A percentile compares a stretch with the other conserved stretches of the same genome.
Evolutionary conservation across 2,329 filamentous ascomycete genomes (phyloP).

Genomic region (Claviceps africana): DNA sequence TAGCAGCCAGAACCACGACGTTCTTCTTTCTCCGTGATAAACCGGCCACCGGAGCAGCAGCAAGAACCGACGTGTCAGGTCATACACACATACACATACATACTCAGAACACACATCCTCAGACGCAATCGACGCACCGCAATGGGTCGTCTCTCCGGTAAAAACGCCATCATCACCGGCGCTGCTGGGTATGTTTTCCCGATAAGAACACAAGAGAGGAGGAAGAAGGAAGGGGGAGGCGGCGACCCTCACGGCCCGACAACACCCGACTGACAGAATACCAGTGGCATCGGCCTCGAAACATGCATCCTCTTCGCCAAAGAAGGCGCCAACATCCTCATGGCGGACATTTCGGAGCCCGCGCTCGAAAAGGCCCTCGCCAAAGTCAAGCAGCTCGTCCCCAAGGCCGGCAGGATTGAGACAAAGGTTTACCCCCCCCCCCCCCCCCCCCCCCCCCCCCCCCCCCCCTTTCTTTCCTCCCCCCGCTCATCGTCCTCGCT

Average conservation of each 20-base stretch:
- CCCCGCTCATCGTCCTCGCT: background rate
- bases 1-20: background rate
- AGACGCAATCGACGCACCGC: background rate
- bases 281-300: constrained; percentile 82
- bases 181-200: constrained; percentile 53
- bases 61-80: background rate
- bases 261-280: background rate
- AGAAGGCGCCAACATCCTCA: constrained; percentile 73
- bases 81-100: too few relatives aligned
- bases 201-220: background rate
- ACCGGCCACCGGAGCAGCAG: background rate
- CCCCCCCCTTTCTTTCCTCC: background rate
- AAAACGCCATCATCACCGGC: constrained; percentile 64
- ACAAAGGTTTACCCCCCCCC: constrained; percentile 28
- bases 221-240: background rate
- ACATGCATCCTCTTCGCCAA: constrained; percentile 79
- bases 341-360: constrained; percentile 70
- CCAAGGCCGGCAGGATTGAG: constrained; percentile 45
- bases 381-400: constrained; percentile 62
- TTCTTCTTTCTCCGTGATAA: background rate
- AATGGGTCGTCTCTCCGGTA: constrained; percentile 41
- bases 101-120: background rate
- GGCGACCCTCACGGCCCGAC: background rate
- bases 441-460: too few relatives aligned
- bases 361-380: constrained; percentile 63